A percentile compares a stretch with the other conserved stretches of the same genome.
Evolutionary conservation across 352 stramenopile species (phyloP).

Genomic region (Paralagenidium karlingii): DNA sequence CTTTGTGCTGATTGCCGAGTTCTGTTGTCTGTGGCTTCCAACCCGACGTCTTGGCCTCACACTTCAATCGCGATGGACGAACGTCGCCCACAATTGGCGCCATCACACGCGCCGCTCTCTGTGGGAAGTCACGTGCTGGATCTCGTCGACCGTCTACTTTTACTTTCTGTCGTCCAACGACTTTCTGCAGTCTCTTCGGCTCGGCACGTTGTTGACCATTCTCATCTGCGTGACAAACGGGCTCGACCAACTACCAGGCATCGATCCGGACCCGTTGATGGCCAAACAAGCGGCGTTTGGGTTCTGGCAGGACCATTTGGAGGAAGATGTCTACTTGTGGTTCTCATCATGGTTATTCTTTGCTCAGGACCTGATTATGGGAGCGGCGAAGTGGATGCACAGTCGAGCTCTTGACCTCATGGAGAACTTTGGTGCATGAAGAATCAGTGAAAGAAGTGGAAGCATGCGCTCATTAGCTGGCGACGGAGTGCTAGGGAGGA

Average conservation of each 20-base stretch:
- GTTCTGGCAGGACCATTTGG: constrained; percentile 41
- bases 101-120: constrained; percentile 32
- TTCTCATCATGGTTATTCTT: too few species aligned
- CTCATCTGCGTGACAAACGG: constrained; percentile 31
- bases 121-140: constrained; percentile 53
- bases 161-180: constrained; percentile 44
- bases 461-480: too few species aligned
- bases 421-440: too few species aligned
- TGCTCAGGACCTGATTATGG: too few species aligned
- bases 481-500: too few species aligned
- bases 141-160: constrained; percentile 30
- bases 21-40: constrained; percentile 67
- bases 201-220: constrained; percentile 41
- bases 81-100: constrained; percentile 44
- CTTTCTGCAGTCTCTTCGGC: constrained; percentile 30
- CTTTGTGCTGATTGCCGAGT: constrained; percentile 62
- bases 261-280: constrained; percentile 15
- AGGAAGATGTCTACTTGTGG: constrained; percentile 33
- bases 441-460: too few species aligned
- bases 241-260: constrained; percentile 39
- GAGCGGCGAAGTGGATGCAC: too few species aligned
- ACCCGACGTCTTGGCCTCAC: constrained; percentile 56
- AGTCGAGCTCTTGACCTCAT: too few species aligned
- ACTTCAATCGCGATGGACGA: constrained; percentile 61
- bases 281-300: constrained; percentile 15